Evolutionary conservation across 192 early-diverging fungal species (phyloP).

Genomic region (Coemansia sp.): DNA sequence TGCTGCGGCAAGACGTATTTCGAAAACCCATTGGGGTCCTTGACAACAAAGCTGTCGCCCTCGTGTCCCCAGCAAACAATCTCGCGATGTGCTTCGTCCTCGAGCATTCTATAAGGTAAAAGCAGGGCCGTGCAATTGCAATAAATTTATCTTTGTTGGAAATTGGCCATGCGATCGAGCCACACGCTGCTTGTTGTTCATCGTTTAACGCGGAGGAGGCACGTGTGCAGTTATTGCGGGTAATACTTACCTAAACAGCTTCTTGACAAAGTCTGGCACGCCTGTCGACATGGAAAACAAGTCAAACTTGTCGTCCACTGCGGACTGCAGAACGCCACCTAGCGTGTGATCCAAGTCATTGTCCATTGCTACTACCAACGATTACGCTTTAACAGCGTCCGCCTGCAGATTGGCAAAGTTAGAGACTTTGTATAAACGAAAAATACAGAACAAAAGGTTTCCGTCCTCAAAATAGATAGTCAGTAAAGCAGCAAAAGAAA

Average conservation of each 20-base stretch:
- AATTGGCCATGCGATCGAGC: neutral
- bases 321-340: constrained; percentile 37
- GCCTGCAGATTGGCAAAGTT: neutral
- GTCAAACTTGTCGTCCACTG: constrained; percentile 46
- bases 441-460: too few species aligned
- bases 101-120: constrained; percentile 45
- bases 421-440: neutral
- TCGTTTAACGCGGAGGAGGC: neutral
- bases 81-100: constrained; percentile 50
- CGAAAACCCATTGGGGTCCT: constrained; percentile 81
- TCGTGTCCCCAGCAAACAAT: constrained; percentile 71
- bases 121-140: neutral
- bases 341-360: constrained; percentile 31
- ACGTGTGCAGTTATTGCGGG: constrained; percentile 1
- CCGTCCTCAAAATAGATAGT: too few species aligned
- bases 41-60: constrained; percentile 87
- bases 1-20: constrained; percentile 76
- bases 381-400: neutral
- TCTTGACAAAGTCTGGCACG: constrained; percentile 55
- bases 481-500: neutral
- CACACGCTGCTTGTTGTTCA: neutral
- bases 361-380: constrained; percentile 23
- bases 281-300: constrained; percentile 53
- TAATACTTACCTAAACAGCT: constrained; percentile 46
- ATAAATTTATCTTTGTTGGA: neutral